Percentiles rank a stretch among this genome's conserved stretches.
Evolutionary conservation across 2,329 filamentous ascomycete species (phyloP).

Genomic region (Diaporthe destruens): DNA sequence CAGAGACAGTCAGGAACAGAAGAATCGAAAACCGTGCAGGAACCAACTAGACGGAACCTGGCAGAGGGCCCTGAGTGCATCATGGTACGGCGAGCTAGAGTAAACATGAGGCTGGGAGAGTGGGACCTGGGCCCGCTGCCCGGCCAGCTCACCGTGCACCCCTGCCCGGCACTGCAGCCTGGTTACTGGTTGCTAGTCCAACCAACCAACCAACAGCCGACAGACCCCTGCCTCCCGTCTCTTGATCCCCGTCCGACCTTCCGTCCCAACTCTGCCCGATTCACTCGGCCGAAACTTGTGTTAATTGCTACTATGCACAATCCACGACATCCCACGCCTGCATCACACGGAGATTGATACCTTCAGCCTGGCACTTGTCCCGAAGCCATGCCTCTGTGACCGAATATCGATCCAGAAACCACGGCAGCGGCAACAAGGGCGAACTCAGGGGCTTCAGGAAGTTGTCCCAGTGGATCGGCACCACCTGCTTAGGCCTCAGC

Average conservation of each 20-base stretch:
- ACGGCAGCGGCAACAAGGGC: slow-evolving; percentile 17
- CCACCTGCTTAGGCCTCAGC: slow-evolving; percentile 14
- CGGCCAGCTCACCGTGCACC: slow-evolving; percentile 1
- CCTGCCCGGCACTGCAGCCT: slow-evolving; percentile 21
- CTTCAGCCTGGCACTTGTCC: slow-evolving; percentile 14
- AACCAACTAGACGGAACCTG: neutral
- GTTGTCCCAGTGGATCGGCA: slow-evolving; percentile 25
- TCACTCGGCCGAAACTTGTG: slow-evolving; percentile 22
- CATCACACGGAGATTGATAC: slow-evolving; percentile 1
- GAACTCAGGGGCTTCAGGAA: slow-evolving; percentile 24
- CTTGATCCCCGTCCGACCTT: neutral
- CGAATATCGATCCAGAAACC: slow-evolving; percentile 6
- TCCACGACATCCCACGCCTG: slow-evolving; percentile 13
- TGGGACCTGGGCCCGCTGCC: slow-evolving; percentile 8
- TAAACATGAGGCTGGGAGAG: slow-evolving; percentile 35
- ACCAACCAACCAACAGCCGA: neutral
- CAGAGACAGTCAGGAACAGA: slow-evolving; percentile 12
- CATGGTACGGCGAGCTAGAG: slow-evolving; percentile 17
- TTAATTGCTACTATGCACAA: neutral
- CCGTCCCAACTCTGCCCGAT: neutral
- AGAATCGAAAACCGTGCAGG: slow-evolving; percentile 26
- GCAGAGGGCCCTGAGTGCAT: slow-evolving; percentile 11
- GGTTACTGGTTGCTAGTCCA: neutral
- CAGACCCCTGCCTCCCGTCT: slow-evolving; percentile 12
- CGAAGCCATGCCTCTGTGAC: slow-evolving; percentile 15